phyloP scores from a whole-genome alignment of 257 asterid species.

The Solanum stenotomum region DNA sequence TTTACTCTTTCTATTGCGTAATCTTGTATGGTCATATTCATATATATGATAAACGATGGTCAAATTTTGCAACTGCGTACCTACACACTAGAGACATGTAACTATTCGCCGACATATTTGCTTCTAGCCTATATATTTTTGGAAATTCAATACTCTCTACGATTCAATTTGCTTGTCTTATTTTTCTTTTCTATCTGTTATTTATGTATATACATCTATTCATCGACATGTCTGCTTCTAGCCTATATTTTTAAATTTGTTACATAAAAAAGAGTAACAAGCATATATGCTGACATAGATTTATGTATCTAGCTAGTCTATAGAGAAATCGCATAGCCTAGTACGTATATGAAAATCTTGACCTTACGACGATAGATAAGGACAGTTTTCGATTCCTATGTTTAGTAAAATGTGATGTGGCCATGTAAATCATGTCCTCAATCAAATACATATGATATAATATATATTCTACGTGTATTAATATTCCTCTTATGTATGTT shows the following conservation, averaged over 20 bases:
- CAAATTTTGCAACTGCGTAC: slow-evolving; percentile 19
- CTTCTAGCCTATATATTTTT: neutral
- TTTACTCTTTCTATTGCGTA: slow-evolving; percentile 14
- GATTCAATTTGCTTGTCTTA: neutral
- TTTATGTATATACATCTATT: neutral
- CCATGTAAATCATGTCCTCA: neutral
- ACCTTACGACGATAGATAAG: neutral
- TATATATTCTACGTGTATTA: neutral
- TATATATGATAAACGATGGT: neutral
- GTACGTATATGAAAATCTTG: neutral
- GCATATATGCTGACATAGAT: neutral
- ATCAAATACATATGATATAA: neutral
- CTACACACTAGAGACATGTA: neutral
- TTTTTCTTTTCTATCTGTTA: neutral
- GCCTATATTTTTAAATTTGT: too few relatives aligned
- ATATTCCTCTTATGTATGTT: neutral
- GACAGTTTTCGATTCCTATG: neutral
- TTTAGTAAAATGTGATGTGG: neutral
- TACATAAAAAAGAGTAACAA: too few relatives aligned
- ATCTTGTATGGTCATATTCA: slow-evolving; percentile 1
- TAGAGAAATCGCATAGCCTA: neutral
- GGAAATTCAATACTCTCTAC: accelerated
- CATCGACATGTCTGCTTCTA: neutral
- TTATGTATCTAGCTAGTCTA: neutral
- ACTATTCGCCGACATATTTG: neutral